A percentile compares a stretch with the other conserved stretches of the same genome.
These are phyloP conservation scores for Hemileia vastatrix DNA, from an alignment of 1,284 basidiomycete species.

Conservation along the genomic window DNA sequence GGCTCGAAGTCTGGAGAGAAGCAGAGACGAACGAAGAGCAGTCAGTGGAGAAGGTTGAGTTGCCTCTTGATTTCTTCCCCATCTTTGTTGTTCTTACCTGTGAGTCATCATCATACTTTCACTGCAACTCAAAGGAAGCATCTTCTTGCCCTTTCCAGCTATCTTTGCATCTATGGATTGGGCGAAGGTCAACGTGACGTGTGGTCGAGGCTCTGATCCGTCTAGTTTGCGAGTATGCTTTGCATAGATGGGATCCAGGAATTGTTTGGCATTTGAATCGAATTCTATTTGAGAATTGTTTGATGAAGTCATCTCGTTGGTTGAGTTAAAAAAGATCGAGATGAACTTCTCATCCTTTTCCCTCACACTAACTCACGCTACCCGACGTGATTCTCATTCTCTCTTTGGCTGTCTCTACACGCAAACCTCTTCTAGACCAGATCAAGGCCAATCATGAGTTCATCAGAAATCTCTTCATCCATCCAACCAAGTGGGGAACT, in stretches of 20 bases:
- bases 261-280: background rate
- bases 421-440: no score
- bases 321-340: no score
- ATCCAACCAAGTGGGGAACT: background rate
- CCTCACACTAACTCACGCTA: no score
- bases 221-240: background rate
- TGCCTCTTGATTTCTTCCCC: background rate
- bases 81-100: slow-evolving; percentile 55
- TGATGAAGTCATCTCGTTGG: background rate
- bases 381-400: no score
- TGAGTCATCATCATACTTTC: slow-evolving; percentile 95
- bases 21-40: background rate
- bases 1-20: slow-evolving; percentile 42
- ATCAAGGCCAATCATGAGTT: background rate
- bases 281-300: background rate
- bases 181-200: slow-evolving; percentile 78
- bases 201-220: no score
- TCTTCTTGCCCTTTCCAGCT: slow-evolving; percentile 61
- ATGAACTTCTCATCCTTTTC: no score
- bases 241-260: background rate
- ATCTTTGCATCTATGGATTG: slow-evolving; percentile 92
- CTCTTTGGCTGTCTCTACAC: no score
- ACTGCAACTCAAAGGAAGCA: slow-evolving; percentile 69
- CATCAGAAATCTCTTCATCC: no score
- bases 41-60: background rate